phyloP scores from a whole-genome alignment of 805 yeast genomes.

The Spathaspora passalidarum region DNA sequence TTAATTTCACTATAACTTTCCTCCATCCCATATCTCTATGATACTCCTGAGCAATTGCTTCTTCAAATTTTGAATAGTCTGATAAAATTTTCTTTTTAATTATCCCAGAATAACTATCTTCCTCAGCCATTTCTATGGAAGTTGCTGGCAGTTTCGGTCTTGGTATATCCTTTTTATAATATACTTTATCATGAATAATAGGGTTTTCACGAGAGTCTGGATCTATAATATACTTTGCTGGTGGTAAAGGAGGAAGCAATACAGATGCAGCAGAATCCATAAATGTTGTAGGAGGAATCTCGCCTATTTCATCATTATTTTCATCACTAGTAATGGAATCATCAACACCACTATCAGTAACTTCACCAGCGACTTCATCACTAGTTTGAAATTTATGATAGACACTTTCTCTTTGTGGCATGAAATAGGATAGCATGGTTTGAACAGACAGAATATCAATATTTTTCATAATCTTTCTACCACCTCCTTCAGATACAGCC shows the following conservation, averaged over 20 bases:
- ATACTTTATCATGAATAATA: constrained; percentile 80
- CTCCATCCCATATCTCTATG: constrained; percentile 85
- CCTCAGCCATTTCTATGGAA: neutral
- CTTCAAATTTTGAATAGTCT: constrained; percentile 52
- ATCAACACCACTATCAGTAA: constrained; percentile 11
- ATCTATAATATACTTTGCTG: constrained; percentile 59
- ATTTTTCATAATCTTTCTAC: constrained; percentile 10
- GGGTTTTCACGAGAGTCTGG: constrained; percentile 63
- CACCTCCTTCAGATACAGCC: constrained; percentile 15
- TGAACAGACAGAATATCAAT: constrained; percentile 21
- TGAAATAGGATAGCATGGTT: constrained; percentile 36
- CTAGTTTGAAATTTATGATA: constrained; percentile 17
- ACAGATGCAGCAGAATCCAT: constrained; percentile 75
- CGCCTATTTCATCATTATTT: constrained; percentile 11
- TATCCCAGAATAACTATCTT: neutral
- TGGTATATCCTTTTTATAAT: constrained; percentile 66
- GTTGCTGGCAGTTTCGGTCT: neutral
- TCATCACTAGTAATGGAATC: constrained; percentile 15
- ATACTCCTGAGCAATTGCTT: constrained; percentile 84
- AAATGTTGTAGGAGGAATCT: constrained; percentile 70
- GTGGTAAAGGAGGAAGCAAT: constrained; percentile 78
- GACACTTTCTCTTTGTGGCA: constrained; percentile 36
- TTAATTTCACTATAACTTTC: constrained; percentile 78
- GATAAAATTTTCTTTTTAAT: constrained; percentile 7
- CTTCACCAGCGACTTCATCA: constrained; percentile 17